Evolutionary conservation across 176 grass and related monocot genomes (phyloP), one percentile per base, ranked within the genome.

Genomic region (Cenchrus americanus): DNA sequence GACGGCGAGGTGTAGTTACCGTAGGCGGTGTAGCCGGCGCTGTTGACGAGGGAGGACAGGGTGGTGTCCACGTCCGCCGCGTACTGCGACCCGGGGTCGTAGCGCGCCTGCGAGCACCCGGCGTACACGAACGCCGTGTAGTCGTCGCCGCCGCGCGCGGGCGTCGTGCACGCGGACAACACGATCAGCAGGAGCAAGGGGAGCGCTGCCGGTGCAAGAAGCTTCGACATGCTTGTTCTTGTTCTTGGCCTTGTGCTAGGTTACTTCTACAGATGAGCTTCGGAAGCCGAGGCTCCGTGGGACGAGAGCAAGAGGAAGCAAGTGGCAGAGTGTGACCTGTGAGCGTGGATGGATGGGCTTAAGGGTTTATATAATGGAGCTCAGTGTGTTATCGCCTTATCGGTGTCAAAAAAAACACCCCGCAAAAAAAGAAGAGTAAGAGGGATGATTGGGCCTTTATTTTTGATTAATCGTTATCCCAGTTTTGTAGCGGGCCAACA

Each of bases 111-210:
- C 21, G 95, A 98, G 86, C 95, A 98, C 34, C 90, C 92, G 27
- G 92, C 88, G 79, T 98, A 98, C 57, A 98, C 92, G 84, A 94
- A 95, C 7, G 69, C 74, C 68, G 87, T 91, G 92, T 91, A 93
- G 79, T 91, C 89, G 47, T 93, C 87, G 34, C 54, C 82, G 15
- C 81, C 82, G 22, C 40, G 78, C 32, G 43, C 76, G 0, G 59
- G 78, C 44, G n/a, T 18, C 26, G 40, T 18, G 86, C 44, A 70
- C 41, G 79, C 69, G 69, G 61, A 55, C 69, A 80, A 19, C 52
- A 22, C 7, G 30, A 83, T 23, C 52, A 92, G 2, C 1, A 62
- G 15, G 7, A 83, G 40, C 44, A 65, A 0, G 2, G 49, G 23
- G 17, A 88, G 66, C 19, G 14, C 23, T 15, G 78, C 9, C 14